A percentile compares a stretch with the other conserved stretches of the same genome.
Evolutionary conservation across 2,329 filamentous ascomycete species (phyloP).

Genomic region (Daldinia sp.): DNA sequence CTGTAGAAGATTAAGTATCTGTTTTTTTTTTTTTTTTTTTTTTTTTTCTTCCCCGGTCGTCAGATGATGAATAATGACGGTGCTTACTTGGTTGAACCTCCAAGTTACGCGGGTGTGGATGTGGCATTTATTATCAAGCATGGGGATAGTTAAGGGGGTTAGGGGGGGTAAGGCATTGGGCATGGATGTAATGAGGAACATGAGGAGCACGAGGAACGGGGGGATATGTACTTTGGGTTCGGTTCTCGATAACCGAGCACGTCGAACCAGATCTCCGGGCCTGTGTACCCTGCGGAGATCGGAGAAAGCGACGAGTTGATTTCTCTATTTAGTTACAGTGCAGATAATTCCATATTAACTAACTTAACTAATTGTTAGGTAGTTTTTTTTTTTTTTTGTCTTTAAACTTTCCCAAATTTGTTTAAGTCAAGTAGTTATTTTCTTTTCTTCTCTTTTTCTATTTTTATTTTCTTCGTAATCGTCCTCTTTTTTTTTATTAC

Average conservation of each 20-base stretch:
- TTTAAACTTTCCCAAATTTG: too few species aligned
- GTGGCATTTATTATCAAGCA: neutral
- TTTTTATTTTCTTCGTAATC: too few species aligned
- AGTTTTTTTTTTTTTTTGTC: too few species aligned
- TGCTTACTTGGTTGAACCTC: neutral
- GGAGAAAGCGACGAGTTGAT: constrained; percentile 14
- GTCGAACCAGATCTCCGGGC: constrained; percentile 52
- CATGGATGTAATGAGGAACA: neutral
- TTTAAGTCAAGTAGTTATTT: neutral
- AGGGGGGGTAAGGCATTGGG: neutral
- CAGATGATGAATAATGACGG: neutral
- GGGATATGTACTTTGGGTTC: constrained; percentile 7
- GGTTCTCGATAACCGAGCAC: constrained; percentile 49
- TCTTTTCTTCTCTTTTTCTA: too few species aligned
- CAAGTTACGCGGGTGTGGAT: too few species aligned
- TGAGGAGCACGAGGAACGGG: neutral
- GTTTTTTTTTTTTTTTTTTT: too few species aligned
- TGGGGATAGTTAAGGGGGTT: neutral
- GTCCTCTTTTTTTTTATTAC: neutral
- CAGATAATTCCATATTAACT: too few species aligned
- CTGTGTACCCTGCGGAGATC: constrained; percentile 38
- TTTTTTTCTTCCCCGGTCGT: neutral
- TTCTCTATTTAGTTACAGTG: too few species aligned
- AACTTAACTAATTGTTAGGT: neutral
- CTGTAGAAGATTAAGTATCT: neutral